These are phyloP conservation scores for Candida pini DNA, from an alignment of 805 yeast genomes.

Conservation along the genomic window DNA sequence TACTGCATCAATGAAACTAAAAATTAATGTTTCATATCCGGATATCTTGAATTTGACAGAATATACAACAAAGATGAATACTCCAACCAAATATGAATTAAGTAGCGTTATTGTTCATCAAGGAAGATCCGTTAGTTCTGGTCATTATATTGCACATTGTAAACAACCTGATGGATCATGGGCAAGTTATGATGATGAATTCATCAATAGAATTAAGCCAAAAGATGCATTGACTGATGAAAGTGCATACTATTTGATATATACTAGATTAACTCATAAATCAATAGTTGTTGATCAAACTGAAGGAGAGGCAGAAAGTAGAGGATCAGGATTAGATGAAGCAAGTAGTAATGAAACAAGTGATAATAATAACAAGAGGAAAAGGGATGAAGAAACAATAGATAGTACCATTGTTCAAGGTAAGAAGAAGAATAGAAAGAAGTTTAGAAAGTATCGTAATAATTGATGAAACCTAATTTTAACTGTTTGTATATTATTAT, in stretches of 20 bases:
- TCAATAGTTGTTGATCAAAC: slow-evolving; percentile 8
- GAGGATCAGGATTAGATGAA: too few relatives aligned
- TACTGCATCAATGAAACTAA: slow-evolving; percentile 69
- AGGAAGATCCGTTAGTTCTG: slow-evolving; percentile 87
- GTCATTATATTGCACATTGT: slow-evolving; percentile 90
- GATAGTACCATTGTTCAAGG: background rate
- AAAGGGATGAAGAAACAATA: slow-evolving; percentile 2
- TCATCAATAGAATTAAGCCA: slow-evolving; percentile 67
- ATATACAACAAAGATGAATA: slow-evolving; percentile 42
- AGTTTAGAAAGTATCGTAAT: slow-evolving; percentile 5
- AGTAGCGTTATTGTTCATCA: slow-evolving; percentile 87
- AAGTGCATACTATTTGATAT: slow-evolving; percentile 84
- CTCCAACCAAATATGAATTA: slow-evolving; percentile 61
- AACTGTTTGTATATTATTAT: background rate
- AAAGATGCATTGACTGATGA: slow-evolving; percentile 74
- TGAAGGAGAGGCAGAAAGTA: background rate
- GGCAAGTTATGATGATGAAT: slow-evolving; percentile 94
- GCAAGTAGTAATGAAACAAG: too few relatives aligned
- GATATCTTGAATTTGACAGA: slow-evolving; percentile 66
- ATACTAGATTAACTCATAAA: slow-evolving; percentile 69
- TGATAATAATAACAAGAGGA: slow-evolving; percentile 10
- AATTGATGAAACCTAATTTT: background rate
- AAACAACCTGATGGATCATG: slow-evolving; percentile 89
- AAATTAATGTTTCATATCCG: slow-evolving; percentile 80
- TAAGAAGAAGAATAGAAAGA: slow-evolving; percentile 9